These are phyloP conservation scores for Fusarium robinianum DNA, from an alignment of 2,329 filamentous ascomycete species.

Conservation along the genomic window DNA sequence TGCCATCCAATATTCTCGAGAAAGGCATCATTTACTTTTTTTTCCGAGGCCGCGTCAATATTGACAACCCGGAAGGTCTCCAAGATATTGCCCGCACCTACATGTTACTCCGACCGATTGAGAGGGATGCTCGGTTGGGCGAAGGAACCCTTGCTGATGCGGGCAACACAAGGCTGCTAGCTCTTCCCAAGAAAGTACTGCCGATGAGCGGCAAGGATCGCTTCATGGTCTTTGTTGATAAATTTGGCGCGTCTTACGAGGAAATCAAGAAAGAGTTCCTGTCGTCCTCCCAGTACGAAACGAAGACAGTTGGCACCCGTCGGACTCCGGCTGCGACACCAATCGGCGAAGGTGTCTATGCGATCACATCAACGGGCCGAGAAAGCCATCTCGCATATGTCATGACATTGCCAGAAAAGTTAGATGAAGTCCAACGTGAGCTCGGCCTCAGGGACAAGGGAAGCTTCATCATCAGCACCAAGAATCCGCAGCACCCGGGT, in stretches of 20 bases:
- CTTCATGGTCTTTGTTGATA: conserved; percentile 85
- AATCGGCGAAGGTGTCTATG: conserved; percentile 85
- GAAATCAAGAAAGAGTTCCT: conserved; percentile 76
- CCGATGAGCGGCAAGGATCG: conserved; percentile 70
- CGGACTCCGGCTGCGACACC: conserved; percentile 72
- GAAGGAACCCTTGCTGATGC: conserved; percentile 52
- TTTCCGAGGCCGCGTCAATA: conserved; percentile 74
- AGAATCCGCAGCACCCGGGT: conserved; percentile 74
- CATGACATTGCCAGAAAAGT: conserved; percentile 70
- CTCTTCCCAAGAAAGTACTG: conserved; percentile 82
- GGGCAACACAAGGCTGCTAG: conserved; percentile 71
- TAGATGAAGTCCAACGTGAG: conserved; percentile 74
- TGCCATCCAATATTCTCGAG: conserved; percentile 68
- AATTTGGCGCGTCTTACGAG: conserved; percentile 65
- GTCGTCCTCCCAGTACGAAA: conserved; percentile 68
- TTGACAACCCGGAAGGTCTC: conserved; percentile 70
- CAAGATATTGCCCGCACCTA: conserved; percentile 77
- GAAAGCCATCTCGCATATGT: conserved; percentile 81
- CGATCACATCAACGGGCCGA: conserved; percentile 71
- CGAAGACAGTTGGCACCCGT: conserved; percentile 73
- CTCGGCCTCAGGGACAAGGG: conserved; percentile 73
- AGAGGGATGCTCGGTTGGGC: conserved; percentile 65
- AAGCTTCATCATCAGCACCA: conserved; percentile 77
- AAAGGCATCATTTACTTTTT: conserved; percentile 94
- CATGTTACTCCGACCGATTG: conserved; percentile 77